phyloP scores from a whole-genome alignment of 805 yeast species.

The Kluyveromyces lactis region DNA sequence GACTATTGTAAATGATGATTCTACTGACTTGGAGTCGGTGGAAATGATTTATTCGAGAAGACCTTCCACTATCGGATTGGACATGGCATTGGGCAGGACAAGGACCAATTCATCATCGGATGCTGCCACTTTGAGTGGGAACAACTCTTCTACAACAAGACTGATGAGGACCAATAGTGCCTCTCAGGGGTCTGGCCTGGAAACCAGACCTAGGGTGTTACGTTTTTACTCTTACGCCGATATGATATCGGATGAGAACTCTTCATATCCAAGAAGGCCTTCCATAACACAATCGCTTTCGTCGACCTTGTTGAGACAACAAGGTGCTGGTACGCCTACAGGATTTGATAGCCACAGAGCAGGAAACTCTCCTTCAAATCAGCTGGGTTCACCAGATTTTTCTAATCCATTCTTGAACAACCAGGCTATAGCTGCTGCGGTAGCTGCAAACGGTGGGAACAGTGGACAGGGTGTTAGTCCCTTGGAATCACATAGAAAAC shows the following conservation, averaged over 20 bases:
- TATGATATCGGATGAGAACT: constrained; percentile 60
- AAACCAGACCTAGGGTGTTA: constrained; percentile 19
- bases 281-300: constrained; percentile 38
- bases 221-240: constrained; percentile 74
- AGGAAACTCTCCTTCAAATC: constrained; percentile 15
- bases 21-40: constrained; percentile 55
- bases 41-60: constrained; percentile 63
- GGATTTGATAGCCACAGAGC: neutral
- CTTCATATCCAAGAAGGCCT: constrained; percentile 49
- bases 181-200: constrained; percentile 2
- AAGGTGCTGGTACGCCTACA: neutral
- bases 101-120: constrained; percentile 22
- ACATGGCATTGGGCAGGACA: constrained; percentile 33
- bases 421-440: constrained; percentile 3
- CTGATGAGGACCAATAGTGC: constrained; percentile 2
- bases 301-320: constrained; percentile 21
- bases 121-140: constrained; percentile 10
- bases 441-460: constrained; percentile 5
- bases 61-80: constrained; percentile 43
- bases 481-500: neutral
- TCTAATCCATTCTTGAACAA: constrained; percentile 27
- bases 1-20: constrained; percentile 47
- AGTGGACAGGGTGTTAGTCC: neutral
- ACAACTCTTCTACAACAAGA: neutral
- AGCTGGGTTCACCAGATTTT: constrained; percentile 20